Evolutionary conservation across 768 basidiomycete genomes (phyloP).

Genomic region (Cystofilobasidium bisporidii): DNA sequence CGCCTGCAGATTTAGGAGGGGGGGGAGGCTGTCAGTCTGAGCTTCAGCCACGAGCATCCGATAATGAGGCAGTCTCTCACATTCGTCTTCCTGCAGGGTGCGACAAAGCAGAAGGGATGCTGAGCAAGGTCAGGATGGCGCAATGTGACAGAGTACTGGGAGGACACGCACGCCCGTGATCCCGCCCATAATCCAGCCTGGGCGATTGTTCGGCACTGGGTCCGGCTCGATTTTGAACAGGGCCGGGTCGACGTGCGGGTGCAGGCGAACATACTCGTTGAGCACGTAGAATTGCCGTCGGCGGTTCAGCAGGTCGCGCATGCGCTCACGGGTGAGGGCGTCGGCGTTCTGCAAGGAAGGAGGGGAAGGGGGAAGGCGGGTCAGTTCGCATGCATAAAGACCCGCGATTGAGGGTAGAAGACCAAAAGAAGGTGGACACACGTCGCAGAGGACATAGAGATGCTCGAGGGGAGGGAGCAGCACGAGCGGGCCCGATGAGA

Average conservation of each 20-base stretch:
- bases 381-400: no score
- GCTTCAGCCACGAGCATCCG: not conserved
- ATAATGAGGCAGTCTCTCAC: not conserved
- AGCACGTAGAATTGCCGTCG: conserved; percentile 17
- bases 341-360: no score
- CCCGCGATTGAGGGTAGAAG: no score
- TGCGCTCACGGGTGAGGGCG: not conserved
- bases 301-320: conserved; percentile 17
- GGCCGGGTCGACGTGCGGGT: conserved; percentile 11
- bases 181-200: not conserved
- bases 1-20: not conserved
- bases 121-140: no score
- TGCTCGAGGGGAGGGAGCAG: conserved; percentile 20
- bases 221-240: conserved; percentile 1
- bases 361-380: no score
- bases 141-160: no score
- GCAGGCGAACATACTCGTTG: conserved; percentile 18
- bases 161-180: not conserved
- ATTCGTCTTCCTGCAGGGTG: not conserved
- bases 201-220: not conserved
- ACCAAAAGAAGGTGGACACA: no score
- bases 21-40: not conserved
- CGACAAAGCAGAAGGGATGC: no score
- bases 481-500: not conserved
- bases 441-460: conserved; percentile 21